phyloP scores from a whole-genome alignment of 2,329 filamentous ascomycete genomes.

The Aspergillus fumigatus region DNA sequence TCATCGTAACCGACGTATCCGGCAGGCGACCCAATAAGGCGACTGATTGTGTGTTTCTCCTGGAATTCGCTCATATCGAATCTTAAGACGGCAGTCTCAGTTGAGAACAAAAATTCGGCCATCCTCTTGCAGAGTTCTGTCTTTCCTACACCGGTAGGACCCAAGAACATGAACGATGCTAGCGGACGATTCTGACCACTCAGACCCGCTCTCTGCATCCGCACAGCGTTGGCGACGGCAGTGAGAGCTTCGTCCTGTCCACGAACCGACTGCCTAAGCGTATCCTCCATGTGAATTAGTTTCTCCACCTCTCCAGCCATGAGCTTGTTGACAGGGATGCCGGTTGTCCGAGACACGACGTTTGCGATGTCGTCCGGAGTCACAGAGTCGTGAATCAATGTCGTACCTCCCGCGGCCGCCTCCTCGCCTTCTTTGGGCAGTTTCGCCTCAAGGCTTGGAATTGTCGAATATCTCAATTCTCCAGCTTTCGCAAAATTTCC shows the following conservation, averaged over 20 bases:
- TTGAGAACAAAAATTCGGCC: constrained; percentile 87
- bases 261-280: constrained; percentile 73
- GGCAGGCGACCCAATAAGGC: constrained; percentile 86
- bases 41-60: constrained; percentile 92
- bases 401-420: constrained; percentile 44
- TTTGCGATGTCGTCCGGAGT: constrained; percentile 89
- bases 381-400: constrained; percentile 86
- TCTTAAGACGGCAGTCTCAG: constrained; percentile 80
- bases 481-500: constrained; percentile 89
- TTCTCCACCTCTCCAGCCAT: constrained; percentile 94
- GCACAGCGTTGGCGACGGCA: constrained; percentile 86
- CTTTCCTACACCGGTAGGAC: constrained; percentile 94
- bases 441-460: constrained; percentile 74
- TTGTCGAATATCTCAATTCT: constrained; percentile 82
- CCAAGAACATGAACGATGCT: constrained; percentile 96
- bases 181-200: constrained; percentile 87
- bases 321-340: constrained; percentile 87
- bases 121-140: constrained; percentile 97
- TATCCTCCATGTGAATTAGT: constrained; percentile 92
- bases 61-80: constrained; percentile 99
- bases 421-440: constrained; percentile 68
- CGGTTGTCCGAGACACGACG: constrained; percentile 86
- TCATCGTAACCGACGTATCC: constrained; percentile 97
- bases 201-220: constrained; percentile 86
- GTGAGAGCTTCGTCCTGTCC: constrained; percentile 92